A percentile compares a stretch with the other conserved stretches of the same genome.
Evolutionary conservation across 805 yeast species (phyloP).

Genomic region (Tetrapisispora namnaoensis): DNA sequence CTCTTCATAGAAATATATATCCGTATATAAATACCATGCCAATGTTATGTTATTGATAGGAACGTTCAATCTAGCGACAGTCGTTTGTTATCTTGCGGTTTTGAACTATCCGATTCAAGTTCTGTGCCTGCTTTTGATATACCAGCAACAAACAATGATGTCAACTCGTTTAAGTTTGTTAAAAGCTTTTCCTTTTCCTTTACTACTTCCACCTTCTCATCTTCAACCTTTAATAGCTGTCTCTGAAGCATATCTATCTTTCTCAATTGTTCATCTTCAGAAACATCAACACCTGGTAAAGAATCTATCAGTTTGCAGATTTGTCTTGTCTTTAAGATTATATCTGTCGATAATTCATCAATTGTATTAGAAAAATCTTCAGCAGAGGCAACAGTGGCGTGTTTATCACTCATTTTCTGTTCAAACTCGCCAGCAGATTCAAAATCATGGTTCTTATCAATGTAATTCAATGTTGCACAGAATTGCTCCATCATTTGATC

Average conservation of each 20-base stretch:
- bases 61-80: not conserved
- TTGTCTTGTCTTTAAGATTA: slow-evolving; percentile 78
- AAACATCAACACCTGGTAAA: slow-evolving; percentile 85
- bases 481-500: slow-evolving; percentile 74
- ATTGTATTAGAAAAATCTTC: slow-evolving; percentile 40
- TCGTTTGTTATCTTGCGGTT: not conserved
- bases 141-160: slow-evolving; percentile 37
- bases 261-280: slow-evolving; percentile 61
- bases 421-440: slow-evolving; percentile 38
- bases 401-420: slow-evolving; percentile 52
- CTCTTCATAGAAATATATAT: no score
- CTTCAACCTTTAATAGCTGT: slow-evolving; percentile 53
- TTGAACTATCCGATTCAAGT: not conserved
- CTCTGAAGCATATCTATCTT: slow-evolving; percentile 52
- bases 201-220: slow-evolving; percentile 45
- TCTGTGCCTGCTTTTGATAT: slow-evolving; percentile 28
- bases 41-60: not conserved
- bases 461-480: slow-evolving; percentile 66
- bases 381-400: slow-evolving; percentile 43
- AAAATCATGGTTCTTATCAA: slow-evolving; percentile 66
- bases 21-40: not conserved
- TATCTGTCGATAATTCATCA: slow-evolving; percentile 74
- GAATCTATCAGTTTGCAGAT: slow-evolving; percentile 77
- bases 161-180: slow-evolving; percentile 54
- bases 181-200: slow-evolving; percentile 54